Evolutionary conservation across 1,284 basidiomycete genomes (phyloP).

Genomic region (Ceratobasidium theobromae): DNA sequence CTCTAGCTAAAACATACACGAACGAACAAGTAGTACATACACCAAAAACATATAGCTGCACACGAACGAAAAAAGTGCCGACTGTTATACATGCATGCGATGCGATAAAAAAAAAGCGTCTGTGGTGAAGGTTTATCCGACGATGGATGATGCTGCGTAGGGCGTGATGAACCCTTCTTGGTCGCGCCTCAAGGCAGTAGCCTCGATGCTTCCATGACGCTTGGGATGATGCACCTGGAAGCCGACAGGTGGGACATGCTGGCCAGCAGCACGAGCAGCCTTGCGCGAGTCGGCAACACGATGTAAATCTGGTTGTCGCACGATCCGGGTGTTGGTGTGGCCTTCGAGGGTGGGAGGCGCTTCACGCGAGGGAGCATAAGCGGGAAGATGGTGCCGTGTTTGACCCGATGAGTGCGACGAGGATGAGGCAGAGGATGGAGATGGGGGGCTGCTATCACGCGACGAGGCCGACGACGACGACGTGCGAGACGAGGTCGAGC

Average conservation of each 20-base stretch:
- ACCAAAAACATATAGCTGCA: neutral
- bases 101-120: neutral
- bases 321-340: conserved; percentile 27
- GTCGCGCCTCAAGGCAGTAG: neutral
- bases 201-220: conserved; percentile 6
- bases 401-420: conserved; percentile 9
- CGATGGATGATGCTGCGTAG: neutral
- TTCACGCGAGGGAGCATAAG: conserved; percentile 23
- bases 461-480: conserved; percentile 6
- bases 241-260: conserved; percentile 16
- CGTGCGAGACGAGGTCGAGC: conserved; percentile 22
- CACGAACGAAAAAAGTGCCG: neutral
- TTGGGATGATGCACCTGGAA: conserved; percentile 29
- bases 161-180: conserved; percentile 28
- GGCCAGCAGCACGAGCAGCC: conserved; percentile 23
- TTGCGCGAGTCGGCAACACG: conserved; percentile 28
- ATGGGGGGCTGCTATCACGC: conserved; percentile 5
- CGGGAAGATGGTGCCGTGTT: conserved; percentile 22
- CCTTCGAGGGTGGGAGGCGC: conserved; percentile 14
- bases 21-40: neutral
- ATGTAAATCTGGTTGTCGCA: conserved; percentile 26
- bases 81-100: neutral
- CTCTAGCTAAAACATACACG: neutral
- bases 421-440: conserved; percentile 8
- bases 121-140: neutral